Conservation (phyloP, 345 rosid genomes). For the Toxicodendron radicans region DNA sequence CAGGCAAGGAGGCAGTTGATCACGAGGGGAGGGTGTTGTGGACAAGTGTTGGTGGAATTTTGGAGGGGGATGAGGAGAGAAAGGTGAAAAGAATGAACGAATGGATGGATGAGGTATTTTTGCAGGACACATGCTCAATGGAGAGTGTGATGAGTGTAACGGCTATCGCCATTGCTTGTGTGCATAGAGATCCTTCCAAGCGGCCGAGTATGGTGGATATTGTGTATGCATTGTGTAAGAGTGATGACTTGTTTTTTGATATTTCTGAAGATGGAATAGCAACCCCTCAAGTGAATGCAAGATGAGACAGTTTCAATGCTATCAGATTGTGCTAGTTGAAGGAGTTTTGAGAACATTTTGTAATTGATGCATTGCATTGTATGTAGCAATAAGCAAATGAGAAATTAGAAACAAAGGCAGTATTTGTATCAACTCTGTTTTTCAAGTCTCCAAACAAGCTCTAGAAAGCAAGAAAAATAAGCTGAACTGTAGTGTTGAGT, state of each 20-base stretch:
- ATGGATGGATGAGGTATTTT: slow-evolving; percentile 45
- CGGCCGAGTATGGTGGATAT: slow-evolving; percentile 71
- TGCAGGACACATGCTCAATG: slow-evolving; percentile 34
- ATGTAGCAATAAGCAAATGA: not conserved
- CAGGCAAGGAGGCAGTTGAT: slow-evolving; percentile 53
- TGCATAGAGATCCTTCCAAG: slow-evolving; percentile 48
- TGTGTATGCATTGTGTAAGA: slow-evolving; percentile 58
- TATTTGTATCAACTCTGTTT: too few species aligned
- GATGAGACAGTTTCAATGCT: slow-evolving; percentile 25
- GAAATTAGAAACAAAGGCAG: not conserved
- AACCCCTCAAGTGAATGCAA: slow-evolving; percentile 32
- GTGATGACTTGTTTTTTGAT: slow-evolving; percentile 48
- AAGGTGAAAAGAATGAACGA: slow-evolving; percentile 31
- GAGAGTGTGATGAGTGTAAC: slow-evolving; percentile 53
- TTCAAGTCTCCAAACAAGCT: too few species aligned
- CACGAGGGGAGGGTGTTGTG: slow-evolving; percentile 50
- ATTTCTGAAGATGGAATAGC: slow-evolving; percentile 41
- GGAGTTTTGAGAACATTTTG: not conserved
- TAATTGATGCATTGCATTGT: not conserved
- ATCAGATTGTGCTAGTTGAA: not conserved
- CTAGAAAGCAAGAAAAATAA: too few species aligned
- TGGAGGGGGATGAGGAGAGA: slow-evolving; percentile 42
- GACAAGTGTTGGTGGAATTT: slow-evolving; percentile 33
- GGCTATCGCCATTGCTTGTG: slow-evolving; percentile 51
- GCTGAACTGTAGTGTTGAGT: too few species aligned